Percentiles rank a stretch among this genome's conserved stretches.
Conservation (phyloP, 169 alveolate species). For the Plasmodium knowlesi region DNA sequence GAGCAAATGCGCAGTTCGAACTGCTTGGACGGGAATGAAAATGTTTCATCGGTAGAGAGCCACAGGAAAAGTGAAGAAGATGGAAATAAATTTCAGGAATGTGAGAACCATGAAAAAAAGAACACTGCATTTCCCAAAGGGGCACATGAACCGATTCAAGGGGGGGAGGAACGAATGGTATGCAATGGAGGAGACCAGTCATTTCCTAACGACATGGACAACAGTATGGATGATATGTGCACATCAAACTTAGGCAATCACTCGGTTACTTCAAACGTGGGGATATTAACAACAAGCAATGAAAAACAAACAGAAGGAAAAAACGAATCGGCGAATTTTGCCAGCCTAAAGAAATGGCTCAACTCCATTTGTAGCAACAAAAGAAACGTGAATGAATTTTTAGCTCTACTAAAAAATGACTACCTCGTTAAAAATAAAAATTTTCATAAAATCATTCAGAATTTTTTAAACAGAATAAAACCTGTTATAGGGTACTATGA, state of each 20-base stretch:
- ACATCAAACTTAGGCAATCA: not conserved
- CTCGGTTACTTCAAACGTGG: not conserved
- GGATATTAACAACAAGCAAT: not conserved
- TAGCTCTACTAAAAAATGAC: constrained; percentile 24
- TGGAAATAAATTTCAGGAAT: too few relatives aligned
- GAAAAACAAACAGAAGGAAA: not conserved
- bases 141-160: not conserved
- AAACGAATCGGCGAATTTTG: not conserved
- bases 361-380: constrained; percentile 41
- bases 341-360: constrained; percentile 19
- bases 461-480: constrained; percentile 32
- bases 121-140: not conserved
- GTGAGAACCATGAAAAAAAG: not conserved
- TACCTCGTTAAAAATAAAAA: constrained; percentile 31
- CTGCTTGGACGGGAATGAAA: not conserved
- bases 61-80: not conserved
- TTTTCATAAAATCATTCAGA: constrained; percentile 21
- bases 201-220: not conserved
- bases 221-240: not conserved
- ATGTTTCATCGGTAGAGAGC: not conserved
- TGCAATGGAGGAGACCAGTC: not conserved
- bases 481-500: constrained; percentile 39
- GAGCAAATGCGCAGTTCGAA: not conserved
- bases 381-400: constrained; percentile 38
- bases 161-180: not conserved